Base-by-base conservation (phyloP, 2,329 filamentous ascomycete species). In the Ophiocordyceps camponoti-floridani region DNA sequence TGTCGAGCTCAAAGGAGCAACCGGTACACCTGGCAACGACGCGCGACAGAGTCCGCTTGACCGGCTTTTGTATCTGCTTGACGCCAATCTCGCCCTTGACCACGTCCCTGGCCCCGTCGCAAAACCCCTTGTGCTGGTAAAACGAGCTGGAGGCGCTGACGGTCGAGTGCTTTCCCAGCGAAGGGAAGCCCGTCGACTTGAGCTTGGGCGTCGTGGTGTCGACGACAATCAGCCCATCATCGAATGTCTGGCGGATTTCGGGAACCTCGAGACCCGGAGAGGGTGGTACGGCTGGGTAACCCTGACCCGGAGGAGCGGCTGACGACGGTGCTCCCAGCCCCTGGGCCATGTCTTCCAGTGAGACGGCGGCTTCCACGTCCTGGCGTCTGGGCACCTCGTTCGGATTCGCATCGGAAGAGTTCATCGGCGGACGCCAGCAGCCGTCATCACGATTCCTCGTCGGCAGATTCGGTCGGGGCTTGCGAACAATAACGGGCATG, bases 1-100 rank as follows among this genome's bases (percentile, higher is more conserved):
- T 74, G 45, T 73, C 67, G 12, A 74, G 62, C 53, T 76, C 72
- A 45, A 66, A 76, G 30, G 70, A 54, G 50, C 73, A 77, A 47
- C 64, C 58, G 5, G 62, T 67, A 50, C 73, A 77, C 52, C 68
- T 70, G 6, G 71, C 72, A 14, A 72, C 62, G 13, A 43, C 10
- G 4, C 40, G 31, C 30, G 31, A 42, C 19, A 51, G 23, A 2
- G 48, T 48, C 9, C 46, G 37, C 43, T 65, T 53, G 46, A 72
- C 67, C 28, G 69, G 63, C 47, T 70, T 68, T 51, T 67, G 68
- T 4, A 67, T 63, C 50, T 66, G 70, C 52, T 66, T 70, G 42
- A 75, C 63, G 7, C 71, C 72, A 4, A 65, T 54, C 2, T 64
- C 66, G 1, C 72, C 72, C 33, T 61, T 59, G 27, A 67, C 55